These are phyloP conservation scores for Dryas octopetala DNA, from an alignment of 306 rosid species.

Conservation along the genomic window DNA sequence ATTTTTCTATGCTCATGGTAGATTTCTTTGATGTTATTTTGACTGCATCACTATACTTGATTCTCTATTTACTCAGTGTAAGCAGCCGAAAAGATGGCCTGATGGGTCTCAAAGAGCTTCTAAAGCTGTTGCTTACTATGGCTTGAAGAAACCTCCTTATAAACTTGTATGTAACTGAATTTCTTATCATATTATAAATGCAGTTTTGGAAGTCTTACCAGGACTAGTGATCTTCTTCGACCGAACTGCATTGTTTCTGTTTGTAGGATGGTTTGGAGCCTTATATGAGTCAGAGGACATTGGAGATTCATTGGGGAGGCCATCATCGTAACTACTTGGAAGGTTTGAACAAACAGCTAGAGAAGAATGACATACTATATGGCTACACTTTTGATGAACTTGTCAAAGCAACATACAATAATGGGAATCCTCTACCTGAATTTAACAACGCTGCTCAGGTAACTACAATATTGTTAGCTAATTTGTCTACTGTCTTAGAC, in stretches of 20 bases:
- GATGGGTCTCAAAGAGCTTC: constrained; percentile 40
- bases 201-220: neutral
- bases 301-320: constrained; percentile 84
- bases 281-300: constrained; percentile 39
- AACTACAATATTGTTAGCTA: constrained; percentile 31
- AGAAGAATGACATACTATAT: constrained; percentile 71
- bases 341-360: constrained; percentile 73
- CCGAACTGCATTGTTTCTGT: neutral
- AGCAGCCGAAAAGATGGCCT: constrained; percentile 44
- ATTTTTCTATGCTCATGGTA: neutral
- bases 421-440: constrained; percentile 84
- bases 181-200: constrained; percentile 2
- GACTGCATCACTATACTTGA: neutral
- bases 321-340: constrained; percentile 73
- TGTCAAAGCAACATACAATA: constrained; percentile 84
- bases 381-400: constrained; percentile 87
- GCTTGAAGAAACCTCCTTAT: constrained; percentile 87
- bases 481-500: constrained; percentile 7
- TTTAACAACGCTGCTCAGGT: constrained; percentile 97
- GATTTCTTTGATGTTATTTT: constrained; percentile 12
- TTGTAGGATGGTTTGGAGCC: constrained; percentile 46
- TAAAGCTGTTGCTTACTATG: constrained; percentile 60
- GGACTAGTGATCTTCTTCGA: neutral
- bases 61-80: constrained; percentile 25
- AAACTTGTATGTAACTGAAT: constrained; percentile 58